Evolutionary conservation across 2,329 filamentous ascomycete genomes (phyloP), one percentile per base, ranked within the genome.

Genomic region (Colletotrichum sp.): DNA sequence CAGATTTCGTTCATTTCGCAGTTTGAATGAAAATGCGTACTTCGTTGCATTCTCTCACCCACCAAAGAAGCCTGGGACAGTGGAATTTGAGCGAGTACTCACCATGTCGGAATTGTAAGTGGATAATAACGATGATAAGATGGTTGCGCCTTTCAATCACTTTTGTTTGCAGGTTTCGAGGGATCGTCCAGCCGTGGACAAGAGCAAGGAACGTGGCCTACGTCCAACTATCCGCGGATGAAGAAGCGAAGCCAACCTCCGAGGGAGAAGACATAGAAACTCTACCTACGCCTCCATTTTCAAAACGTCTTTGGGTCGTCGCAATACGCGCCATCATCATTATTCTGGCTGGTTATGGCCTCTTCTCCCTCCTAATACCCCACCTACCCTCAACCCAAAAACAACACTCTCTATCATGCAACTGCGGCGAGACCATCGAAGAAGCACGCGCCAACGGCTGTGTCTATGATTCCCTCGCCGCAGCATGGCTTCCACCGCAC

Each of bases 401-500:
- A 4, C 5, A 30, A 3, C 60, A 16, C 1, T 4, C 6, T 16
- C 21, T 49, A 6, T 79, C 77, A 13, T 85, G 83, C 71, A 74
- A 81, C 77, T 86, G 84, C 78, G 84, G 84, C 44, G 78, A 78
- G 15, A 80, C 81, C 5, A 77, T 80, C 8, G 63, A 65, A 4
- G 80, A 85, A 75, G 84, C 84, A 0, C 44, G 74, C 5, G 9
- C 78, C 3, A 71, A 80, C 6, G 75, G 78, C 21, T 86, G 84
- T 78, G 78, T 79, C 30, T 86, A 82, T 78, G 85, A 85, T 72
- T 78, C 81, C 7, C 78, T 86, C 16, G 79, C 83, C 1, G 79
- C 82, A 6, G 80, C 83, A 12, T 86, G 84, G 84, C 79, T 86
- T 3, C 84, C 83, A 5, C 72, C 77, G 1, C 77, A 82, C 28